These are phyloP conservation scores for Arabidopsis suecica DNA, from an alignment of 345 rosid species.

Conservation along the genomic window DNA sequence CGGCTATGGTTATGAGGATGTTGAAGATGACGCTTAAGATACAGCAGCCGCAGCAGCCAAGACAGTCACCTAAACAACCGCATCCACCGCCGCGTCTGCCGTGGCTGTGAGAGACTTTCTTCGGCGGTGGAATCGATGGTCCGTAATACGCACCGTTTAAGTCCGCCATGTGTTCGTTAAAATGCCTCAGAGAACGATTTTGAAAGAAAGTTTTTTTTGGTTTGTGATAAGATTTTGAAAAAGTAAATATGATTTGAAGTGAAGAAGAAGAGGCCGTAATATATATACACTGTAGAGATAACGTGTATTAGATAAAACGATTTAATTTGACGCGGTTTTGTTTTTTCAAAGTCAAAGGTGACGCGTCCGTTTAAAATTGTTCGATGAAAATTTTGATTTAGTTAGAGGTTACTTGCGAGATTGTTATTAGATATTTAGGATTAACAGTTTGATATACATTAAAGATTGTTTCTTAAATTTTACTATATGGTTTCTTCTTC, in stretches of 20 bases:
- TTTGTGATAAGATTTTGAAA: neutral
- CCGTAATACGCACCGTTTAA: slow-evolving; percentile 79
- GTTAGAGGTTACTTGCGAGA: slow-evolving; percentile 23
- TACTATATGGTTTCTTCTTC: neutral
- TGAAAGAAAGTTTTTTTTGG: slow-evolving; percentile 2
- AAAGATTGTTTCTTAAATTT: neutral
- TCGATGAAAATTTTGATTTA: slow-evolving; percentile 14
- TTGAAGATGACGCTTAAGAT: slow-evolving; percentile 60
- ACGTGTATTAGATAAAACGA: slow-evolving; percentile 39
- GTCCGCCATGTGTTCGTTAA: slow-evolving; percentile 54
- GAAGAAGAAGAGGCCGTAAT: slow-evolving; percentile 8
- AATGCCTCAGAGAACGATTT: neutral
- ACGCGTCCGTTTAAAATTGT: slow-evolving; percentile 10
- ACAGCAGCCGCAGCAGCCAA: slow-evolving; percentile 61
- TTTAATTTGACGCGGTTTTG: slow-evolving; percentile 41
- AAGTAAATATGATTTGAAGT: neutral
- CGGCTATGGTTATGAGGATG: slow-evolving; percentile 47
- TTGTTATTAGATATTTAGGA: slow-evolving; percentile 15
- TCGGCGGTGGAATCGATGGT: slow-evolving; percentile 64
- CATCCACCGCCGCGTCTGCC: slow-evolving; percentile 45
- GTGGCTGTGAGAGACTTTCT: slow-evolving; percentile 52
- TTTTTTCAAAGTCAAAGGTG: slow-evolving; percentile 37
- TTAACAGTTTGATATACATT: neutral
- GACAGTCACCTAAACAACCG: slow-evolving; percentile 43
- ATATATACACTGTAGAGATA: slow-evolving; percentile 28